phyloP scores from a whole-genome alignment of 495 filamentous ascomycete genomes.

The Penicillium salamii region DNA sequence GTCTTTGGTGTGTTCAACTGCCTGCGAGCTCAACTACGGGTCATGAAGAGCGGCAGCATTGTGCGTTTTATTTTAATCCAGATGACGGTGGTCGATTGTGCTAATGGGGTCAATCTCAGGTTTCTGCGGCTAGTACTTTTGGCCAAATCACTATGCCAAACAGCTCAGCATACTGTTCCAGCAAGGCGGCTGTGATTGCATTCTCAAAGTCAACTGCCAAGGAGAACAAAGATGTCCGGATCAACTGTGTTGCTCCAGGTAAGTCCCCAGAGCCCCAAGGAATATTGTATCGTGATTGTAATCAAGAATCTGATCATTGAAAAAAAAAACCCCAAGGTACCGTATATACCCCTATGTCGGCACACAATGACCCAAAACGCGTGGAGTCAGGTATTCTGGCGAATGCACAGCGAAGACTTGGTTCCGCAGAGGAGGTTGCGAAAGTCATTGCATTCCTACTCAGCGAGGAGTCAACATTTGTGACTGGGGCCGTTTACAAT shows the following conservation, averaged over 20 bases:
- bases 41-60: slow-evolving; percentile 1
- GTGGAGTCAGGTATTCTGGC: slow-evolving; percentile 12
- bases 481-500: slow-evolving; percentile 41
- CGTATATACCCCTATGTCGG: slow-evolving; percentile 16
- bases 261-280: too few species aligned
- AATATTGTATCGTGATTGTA: too few species aligned
- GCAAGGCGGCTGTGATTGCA: slow-evolving; percentile 54
- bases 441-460: slow-evolving; percentile 50
- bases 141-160: slow-evolving; percentile 45
- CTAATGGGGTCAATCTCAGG: neutral
- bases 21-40: neutral
- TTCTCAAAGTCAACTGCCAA: slow-evolving; percentile 51
- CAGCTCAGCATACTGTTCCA: slow-evolving; percentile 48
- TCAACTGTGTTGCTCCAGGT: slow-evolving; percentile 41
- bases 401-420: slow-evolving; percentile 28
- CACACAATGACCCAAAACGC: slow-evolving; percentile 10
- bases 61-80: too few species aligned
- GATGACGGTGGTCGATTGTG: too few species aligned
- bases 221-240: slow-evolving; percentile 48
- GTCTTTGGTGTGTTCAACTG: neutral
- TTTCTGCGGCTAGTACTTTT: slow-evolving; percentile 42
- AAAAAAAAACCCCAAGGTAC: slow-evolving; percentile 4
- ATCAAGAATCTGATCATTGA: too few species aligned
- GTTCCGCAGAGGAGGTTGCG: slow-evolving; percentile 44
- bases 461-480: slow-evolving; percentile 49